Percentiles rank a stretch among this genome's conserved stretches.
Evolutionary conservation across 106 monocot species (phyloP).

Genomic region (Dendrobium huoshanense): DNA sequence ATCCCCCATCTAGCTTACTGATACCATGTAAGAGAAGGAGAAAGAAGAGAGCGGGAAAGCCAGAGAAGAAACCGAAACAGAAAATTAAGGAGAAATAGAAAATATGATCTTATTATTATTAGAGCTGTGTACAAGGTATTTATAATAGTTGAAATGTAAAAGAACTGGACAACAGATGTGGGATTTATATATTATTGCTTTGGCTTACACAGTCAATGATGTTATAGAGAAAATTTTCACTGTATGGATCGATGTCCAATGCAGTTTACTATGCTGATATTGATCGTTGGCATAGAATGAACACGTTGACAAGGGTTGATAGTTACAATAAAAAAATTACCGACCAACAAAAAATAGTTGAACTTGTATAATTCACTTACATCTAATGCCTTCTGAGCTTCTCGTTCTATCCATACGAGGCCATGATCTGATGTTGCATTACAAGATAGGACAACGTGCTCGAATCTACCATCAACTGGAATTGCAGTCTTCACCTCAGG

Average conservation of each 20-base stretch:
- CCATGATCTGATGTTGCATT: constrained; percentile 50
- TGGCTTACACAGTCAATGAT: too few species aligned
- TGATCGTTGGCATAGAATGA: neutral
- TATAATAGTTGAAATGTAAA: too few species aligned
- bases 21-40: too few species aligned
- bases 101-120: too few species aligned
- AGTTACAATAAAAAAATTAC: neutral
- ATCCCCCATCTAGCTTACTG: too few species aligned
- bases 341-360: neutral
- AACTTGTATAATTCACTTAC: constrained; percentile 19
- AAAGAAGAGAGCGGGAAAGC: too few species aligned
- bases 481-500: constrained; percentile 51
- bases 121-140: too few species aligned
- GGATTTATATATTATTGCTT: too few species aligned
- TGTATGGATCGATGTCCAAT: neutral
- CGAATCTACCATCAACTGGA: constrained; percentile 56
- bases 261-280: neutral
- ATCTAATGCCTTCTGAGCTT: constrained; percentile 39
- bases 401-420: constrained; percentile 46
- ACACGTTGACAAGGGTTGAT: neutral
- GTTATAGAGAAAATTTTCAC: neutral
- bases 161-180: too few species aligned
- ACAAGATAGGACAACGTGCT: constrained; percentile 48
- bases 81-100: too few species aligned
- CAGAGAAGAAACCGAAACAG: too few species aligned